A percentile compares a stretch with the other conserved stretches of the same genome.
These are phyloP conservation scores for Linnemannia exigua DNA, from an alignment of 192 early-diverging fungal species.

Conservation along the genomic window DNA sequence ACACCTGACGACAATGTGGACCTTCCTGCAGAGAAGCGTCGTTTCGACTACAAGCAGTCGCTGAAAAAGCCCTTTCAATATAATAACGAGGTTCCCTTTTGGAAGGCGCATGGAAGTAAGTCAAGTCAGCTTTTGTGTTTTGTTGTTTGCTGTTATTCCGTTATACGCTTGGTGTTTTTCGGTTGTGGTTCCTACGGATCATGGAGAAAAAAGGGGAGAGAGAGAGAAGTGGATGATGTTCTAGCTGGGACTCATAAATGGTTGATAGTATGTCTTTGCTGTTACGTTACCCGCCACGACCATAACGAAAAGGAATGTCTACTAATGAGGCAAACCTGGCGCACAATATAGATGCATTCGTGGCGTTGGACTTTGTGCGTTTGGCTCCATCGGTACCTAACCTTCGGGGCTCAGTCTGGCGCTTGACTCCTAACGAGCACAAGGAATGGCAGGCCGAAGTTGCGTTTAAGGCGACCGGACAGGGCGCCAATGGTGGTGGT, in stretches of 20 bases:
- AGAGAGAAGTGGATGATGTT: too few species aligned
- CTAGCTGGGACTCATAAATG: too few species aligned
- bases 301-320: too few species aligned
- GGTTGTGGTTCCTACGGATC: neutral
- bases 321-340: too few species aligned
- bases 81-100: conserved; percentile 65
- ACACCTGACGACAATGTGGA: neutral
- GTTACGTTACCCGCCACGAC: too few species aligned
- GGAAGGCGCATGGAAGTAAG: conserved; percentile 63
- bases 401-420: conserved; percentile 72
- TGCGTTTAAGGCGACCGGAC: conserved; percentile 71
- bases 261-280: too few species aligned
- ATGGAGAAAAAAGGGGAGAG: too few species aligned
- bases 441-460: conserved; percentile 82
- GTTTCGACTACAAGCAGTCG: conserved; percentile 72
- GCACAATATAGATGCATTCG: conserved; percentile 51
- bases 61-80: conserved; percentile 71
- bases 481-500: conserved; percentile 69
- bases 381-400: conserved; percentile 74
- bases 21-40: conserved; percentile 29
- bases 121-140: neutral
- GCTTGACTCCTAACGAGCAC: conserved; percentile 68
- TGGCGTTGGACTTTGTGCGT: conserved; percentile 65
- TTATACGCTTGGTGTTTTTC: too few species aligned
- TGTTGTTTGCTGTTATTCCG: neutral